Base-by-base conservation (phyloP, 352 stramenopile genomes). In the Phytopythium delawarense region DNA sequence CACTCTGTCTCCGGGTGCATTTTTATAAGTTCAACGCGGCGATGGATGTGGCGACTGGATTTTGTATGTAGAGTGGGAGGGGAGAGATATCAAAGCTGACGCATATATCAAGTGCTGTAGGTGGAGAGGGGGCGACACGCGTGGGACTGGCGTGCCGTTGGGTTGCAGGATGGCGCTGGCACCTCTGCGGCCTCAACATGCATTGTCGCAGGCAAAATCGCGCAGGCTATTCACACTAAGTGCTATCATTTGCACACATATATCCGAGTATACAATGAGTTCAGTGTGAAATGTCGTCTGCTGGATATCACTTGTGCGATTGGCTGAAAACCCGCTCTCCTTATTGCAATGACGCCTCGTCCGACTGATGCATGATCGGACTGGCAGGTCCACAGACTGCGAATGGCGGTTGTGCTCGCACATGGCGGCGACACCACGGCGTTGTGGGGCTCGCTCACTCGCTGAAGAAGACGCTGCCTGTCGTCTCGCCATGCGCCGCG, bases 61-160 rank as follows among this genome's bases (percentile, higher is more conserved):
- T 34, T 52, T 35, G 21, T 52, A 52, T 51, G 46, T 0, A 32
- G 12, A 35, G 4, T n/a, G 21, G 11, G 46, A 52, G 12, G 1
- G 4, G 4, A 16, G 42, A n/a, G 23, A 52, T 15, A 52, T 35
- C 16, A 35, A 16, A 21, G 11, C 4, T 20, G 28, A 15, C 25
- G n/a, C 13, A 12, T 0, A 54, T 54, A 54, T 54, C 13, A 39
- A 37, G 25, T 54, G 23, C n/a, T 15, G 16, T 54, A 37, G 48
- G 48, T 39, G 23, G 48, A 54, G n/a, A 23, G 4, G 7, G 12
- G 28, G 34, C 46, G 48, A 54, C 48, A 37, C 25, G 6, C 18
- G 48, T 54, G 48, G 48, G 48, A 54, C 48, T 34, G 15, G 18
- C 46, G 46, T 53, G 46, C 13, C 11, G 48, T 23, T 39, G 48